Evolutionary conservation across 345 rosid genomes (phyloP).

Genomic region (Hypericum perforatum): DNA sequence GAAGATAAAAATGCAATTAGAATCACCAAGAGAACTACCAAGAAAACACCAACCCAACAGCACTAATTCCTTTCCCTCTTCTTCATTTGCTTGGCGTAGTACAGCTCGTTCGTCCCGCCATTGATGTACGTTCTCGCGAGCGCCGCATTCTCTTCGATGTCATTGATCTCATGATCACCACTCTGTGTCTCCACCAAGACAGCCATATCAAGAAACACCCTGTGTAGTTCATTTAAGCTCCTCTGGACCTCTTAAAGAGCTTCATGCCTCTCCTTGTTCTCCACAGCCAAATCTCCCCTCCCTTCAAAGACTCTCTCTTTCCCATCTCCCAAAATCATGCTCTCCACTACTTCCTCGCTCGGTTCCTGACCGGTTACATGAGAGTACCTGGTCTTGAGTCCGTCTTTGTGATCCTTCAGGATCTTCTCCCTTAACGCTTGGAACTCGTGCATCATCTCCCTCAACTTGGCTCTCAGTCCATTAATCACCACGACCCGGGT

Average conservation of each 20-base stretch:
- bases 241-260: slow-evolving; percentile 24
- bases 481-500: slow-evolving; percentile 17
- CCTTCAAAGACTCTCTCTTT: slow-evolving; percentile 17
- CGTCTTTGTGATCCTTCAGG: slow-evolving; percentile 17
- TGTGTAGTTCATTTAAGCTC: slow-evolving; percentile 24
- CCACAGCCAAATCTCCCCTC: slow-evolving; percentile 20
- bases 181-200: slow-evolving; percentile 19
- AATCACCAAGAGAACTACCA: background rate
- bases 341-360: slow-evolving; percentile 18
- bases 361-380: slow-evolving; percentile 16
- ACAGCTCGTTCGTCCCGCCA: slow-evolving; percentile 17
- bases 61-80: slow-evolving; percentile 10
- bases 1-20: background rate
- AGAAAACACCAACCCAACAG: background rate
- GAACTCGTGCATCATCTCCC: slow-evolving; percentile 22
- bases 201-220: slow-evolving; percentile 26
- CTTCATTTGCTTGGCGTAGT: slow-evolving; percentile 20
- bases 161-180: slow-evolving; percentile 7
- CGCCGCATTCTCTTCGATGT: slow-evolving; percentile 22
- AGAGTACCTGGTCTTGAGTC: slow-evolving; percentile 15
- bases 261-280: slow-evolving; percentile 20
- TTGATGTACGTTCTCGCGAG: slow-evolving; percentile 6
- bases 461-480: slow-evolving; percentile 18
- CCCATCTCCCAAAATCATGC: slow-evolving; percentile 16
- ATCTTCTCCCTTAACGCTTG: slow-evolving; percentile 18